Percentiles rank a stretch among this genome's conserved stretches.
These are phyloP conservation scores for Lichtheimia hyalospora DNA, from an alignment of 371 early-diverging fungal species.

Conservation along the genomic window DNA sequence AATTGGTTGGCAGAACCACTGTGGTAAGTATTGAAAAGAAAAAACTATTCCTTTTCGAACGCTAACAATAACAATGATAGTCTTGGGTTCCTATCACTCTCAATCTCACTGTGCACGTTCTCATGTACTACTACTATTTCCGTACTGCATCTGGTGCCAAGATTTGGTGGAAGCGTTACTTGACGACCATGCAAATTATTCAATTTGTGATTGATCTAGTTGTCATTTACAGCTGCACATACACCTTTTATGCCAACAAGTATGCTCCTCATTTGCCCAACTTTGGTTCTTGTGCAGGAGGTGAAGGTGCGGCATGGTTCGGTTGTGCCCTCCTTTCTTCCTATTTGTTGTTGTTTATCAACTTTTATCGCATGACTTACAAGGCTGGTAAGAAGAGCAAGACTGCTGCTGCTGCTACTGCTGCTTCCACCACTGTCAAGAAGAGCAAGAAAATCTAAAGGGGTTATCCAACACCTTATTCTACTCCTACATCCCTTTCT, in stretches of 20 bases:
- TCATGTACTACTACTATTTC: slow-evolving; percentile 91
- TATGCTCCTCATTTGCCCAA: slow-evolving; percentile 64
- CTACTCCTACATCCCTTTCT: neutral
- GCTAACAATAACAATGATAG: slow-evolving; percentile 8
- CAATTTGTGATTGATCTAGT: slow-evolving; percentile 84
- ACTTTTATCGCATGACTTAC: slow-evolving; percentile 84
- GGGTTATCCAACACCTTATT: neutral
- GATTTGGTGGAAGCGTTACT: slow-evolving; percentile 89
- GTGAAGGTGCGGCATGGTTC: slow-evolving; percentile 72
- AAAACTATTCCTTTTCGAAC: neutral
- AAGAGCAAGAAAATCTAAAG: slow-evolving; percentile 19
- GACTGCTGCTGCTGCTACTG: slow-evolving; percentile 4
- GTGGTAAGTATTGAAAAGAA: slow-evolving; percentile 51
- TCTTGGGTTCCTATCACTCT: slow-evolving; percentile 73
- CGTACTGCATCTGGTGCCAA: slow-evolving; percentile 76
- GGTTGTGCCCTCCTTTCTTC: slow-evolving; percentile 75
- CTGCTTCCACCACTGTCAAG: slow-evolving; percentile 6
- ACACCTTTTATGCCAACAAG: slow-evolving; percentile 67
- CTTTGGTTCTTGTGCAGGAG: slow-evolving; percentile 74
- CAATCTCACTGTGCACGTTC: slow-evolving; percentile 85
- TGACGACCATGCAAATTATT: slow-evolving; percentile 85
- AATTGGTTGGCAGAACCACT: slow-evolving; percentile 74
- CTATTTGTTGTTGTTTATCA: slow-evolving; percentile 82
- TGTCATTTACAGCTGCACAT: slow-evolving; percentile 72
- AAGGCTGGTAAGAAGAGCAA: slow-evolving; percentile 31